A percentile compares a stretch with the other conserved stretches of the same genome.
These are phyloP conservation scores for Triticum turgidum DNA, from an alignment of 176 grass and related monocot species.

Conservation along the genomic window DNA sequence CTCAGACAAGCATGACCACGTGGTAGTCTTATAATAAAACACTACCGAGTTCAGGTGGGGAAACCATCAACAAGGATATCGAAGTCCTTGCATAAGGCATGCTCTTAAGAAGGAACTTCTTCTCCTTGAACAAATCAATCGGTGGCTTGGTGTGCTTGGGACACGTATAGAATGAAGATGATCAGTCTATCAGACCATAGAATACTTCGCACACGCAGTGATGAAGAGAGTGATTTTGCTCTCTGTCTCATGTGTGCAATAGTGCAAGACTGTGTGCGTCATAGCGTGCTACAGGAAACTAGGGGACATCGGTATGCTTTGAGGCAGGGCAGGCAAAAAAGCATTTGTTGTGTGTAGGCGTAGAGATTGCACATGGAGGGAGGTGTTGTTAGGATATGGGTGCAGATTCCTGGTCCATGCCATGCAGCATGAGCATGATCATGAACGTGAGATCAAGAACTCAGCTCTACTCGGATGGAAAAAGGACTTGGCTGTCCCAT, in stretches of 20 bases:
- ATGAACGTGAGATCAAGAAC: conserved; percentile 35
- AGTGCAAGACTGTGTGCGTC: background rate
- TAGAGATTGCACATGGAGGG: conserved; percentile 7
- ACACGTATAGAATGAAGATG: no score
- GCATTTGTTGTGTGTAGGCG: background rate
- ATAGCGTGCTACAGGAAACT: background rate
- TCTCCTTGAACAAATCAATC: no score
- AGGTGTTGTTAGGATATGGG: background rate
- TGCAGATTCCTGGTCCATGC: conserved; percentile 27
- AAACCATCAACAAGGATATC: no score
- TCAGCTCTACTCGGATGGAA: background rate
- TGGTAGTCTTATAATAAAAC: no score
- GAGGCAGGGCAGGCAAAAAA: background rate
- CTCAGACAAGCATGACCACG: no score
- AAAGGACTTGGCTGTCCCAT: conserved; percentile 37
- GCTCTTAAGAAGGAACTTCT: no score
- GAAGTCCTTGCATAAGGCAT: no score
- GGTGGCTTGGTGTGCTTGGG: no score
- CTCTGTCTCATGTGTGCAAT: background rate
- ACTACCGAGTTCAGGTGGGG: no score
- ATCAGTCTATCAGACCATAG: no score
- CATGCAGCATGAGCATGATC: conserved; percentile 11
- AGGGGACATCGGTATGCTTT: background rate
- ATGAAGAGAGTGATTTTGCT: background rate
- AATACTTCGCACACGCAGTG: background rate